Evolutionary conservation across 495 filamentous ascomycete genomes (phyloP).

Genomic region (Pyrenopolyporus hunteri): DNA sequence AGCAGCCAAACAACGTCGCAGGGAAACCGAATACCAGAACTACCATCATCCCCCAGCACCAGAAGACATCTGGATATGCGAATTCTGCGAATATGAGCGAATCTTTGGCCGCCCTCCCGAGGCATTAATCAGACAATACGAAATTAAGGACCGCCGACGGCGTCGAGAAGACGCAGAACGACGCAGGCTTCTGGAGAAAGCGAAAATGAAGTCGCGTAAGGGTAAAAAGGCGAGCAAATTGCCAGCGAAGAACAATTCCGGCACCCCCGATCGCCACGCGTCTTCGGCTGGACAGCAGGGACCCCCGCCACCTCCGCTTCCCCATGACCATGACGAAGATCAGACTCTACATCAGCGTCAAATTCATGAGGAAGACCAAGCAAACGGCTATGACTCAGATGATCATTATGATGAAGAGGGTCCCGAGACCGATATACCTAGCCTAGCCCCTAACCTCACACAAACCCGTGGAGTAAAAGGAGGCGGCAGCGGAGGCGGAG

Average conservation of each 20-base stretch:
- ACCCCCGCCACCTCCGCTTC: slow-evolving; percentile 12
- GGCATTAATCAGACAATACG: slow-evolving; percentile 88
- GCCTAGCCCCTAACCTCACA: background rate
- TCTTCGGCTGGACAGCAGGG: slow-evolving; percentile 39
- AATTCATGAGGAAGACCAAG: slow-evolving; percentile 42
- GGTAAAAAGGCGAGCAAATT: slow-evolving; percentile 69
- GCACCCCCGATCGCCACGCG: slow-evolving; percentile 28
- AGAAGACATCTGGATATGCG: slow-evolving; percentile 92
- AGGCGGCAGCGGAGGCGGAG: background rate
- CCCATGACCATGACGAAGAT: slow-evolving; percentile 47
- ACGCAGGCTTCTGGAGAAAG: slow-evolving; percentile 84
- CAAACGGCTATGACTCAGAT: slow-evolving; percentile 26
- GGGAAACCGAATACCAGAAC: slow-evolving; percentile 61
- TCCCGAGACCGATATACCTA: slow-evolving; percentile 12
- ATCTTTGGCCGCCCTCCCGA: slow-evolving; percentile 84
- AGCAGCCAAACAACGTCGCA: slow-evolving; percentile 48
- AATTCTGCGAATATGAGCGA: slow-evolving; percentile 87
- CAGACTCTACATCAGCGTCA: slow-evolving; percentile 47
- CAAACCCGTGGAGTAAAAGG: background rate
- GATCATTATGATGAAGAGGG: slow-evolving; percentile 35
- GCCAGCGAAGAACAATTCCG: slow-evolving; percentile 60
- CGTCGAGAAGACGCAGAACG: slow-evolving; percentile 82
- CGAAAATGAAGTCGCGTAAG: slow-evolving; percentile 93
- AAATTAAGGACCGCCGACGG: slow-evolving; percentile 89
- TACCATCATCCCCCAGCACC: slow-evolving; percentile 73